These are phyloP conservation scores for Cladophialophora immunda DNA, from an alignment of 2,329 filamentous ascomycete species.

Conservation along the genomic window DNA sequence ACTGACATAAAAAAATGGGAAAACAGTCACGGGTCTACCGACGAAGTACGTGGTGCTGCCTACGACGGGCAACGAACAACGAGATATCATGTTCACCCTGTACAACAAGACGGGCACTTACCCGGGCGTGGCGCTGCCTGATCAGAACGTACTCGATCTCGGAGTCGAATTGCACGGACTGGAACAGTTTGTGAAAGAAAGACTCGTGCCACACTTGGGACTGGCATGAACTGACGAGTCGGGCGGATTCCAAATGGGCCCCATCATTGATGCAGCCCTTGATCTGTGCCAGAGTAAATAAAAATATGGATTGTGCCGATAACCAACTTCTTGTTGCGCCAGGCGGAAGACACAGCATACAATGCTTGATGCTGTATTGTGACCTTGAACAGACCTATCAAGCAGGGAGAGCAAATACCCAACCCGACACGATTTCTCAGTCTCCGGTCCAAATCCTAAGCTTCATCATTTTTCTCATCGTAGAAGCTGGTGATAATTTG, in stretches of 20 bases:
- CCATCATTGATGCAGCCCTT: neutral
- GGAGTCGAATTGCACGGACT: constrained; percentile 38
- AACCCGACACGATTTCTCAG: neutral
- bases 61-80: constrained; percentile 39
- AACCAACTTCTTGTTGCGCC: neutral
- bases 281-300: neutral
- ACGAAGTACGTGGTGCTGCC: constrained; percentile 35
- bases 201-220: constrained; percentile 26
- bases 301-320: neutral
- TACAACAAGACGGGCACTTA: constrained; percentile 42
- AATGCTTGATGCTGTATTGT: neutral
- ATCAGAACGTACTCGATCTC: constrained; percentile 37
- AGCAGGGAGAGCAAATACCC: neutral
- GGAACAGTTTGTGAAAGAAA: constrained; percentile 38
- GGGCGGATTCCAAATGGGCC: neutral
- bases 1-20: neutral
- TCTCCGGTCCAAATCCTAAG: neutral
- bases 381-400: neutral
- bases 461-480: neutral
- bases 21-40: constrained; percentile 37
- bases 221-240: neutral
- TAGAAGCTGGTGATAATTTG: neutral
- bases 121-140: constrained; percentile 34
- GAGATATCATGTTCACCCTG: constrained; percentile 41
- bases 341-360: neutral